Conservation (phyloP, 495 filamentous ascomycete genomes). For the Podospora australis region DNA sequence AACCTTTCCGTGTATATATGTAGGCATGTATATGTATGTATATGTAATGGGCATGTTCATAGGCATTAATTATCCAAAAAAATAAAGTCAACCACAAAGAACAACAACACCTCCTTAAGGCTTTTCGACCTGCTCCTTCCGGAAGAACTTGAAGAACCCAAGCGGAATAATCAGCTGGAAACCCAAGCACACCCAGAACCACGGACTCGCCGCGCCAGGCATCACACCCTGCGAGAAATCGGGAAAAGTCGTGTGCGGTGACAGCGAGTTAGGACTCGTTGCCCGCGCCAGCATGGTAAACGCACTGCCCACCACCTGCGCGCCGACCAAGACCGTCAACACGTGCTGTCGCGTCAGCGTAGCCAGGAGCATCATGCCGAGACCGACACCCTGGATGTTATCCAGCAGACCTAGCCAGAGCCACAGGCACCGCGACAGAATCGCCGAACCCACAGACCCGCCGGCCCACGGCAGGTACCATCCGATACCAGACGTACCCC, state of each 20-base stretch:
- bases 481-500: slow-evolving; percentile 52
- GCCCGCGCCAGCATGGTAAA: slow-evolving; percentile 54
- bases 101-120: slow-evolving; percentile 32
- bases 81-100: background rate
- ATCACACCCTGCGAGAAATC: slow-evolving; percentile 42
- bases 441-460: slow-evolving; percentile 39
- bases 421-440: slow-evolving; percentile 53
- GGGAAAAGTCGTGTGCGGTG: slow-evolving; percentile 60
- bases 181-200: slow-evolving; percentile 61
- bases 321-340: slow-evolving; percentile 46
- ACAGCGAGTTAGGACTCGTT: slow-evolving; percentile 51
- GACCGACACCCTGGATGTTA: slow-evolving; percentile 53
- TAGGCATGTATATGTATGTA: too few species aligned
- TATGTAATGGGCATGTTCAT: too few species aligned
- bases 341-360: slow-evolving; percentile 58
- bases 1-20: too few species aligned
- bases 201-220: slow-evolving; percentile 47
- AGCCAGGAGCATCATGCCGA: slow-evolving; percentile 59
- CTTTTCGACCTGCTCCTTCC: slow-evolving; percentile 66
- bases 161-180: slow-evolving; percentile 58
- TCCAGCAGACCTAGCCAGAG: slow-evolving; percentile 61
- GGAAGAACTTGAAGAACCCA: slow-evolving; percentile 64
- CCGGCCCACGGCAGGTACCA: slow-evolving; percentile 56
- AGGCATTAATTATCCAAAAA: too few species aligned
- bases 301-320: slow-evolving; percentile 50